These are phyloP conservation scores for Panicum virgatum DNA, from an alignment of 202 grass and related monocot species.

Conservation along the genomic window DNA sequence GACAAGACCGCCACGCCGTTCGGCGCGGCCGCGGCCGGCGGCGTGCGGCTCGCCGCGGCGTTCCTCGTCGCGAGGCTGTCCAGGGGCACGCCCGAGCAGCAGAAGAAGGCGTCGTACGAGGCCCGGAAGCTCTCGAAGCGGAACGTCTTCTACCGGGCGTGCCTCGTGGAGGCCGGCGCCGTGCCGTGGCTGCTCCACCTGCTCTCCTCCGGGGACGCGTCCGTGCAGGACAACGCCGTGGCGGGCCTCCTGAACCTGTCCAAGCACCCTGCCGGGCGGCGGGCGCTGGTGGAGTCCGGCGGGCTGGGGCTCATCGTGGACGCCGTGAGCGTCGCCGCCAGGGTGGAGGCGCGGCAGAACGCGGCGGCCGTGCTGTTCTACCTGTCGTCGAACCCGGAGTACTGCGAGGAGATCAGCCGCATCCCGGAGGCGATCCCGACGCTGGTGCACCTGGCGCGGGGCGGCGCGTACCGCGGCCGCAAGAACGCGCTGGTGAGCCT, in stretches of 20 bases:
- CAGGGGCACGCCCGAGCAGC: slow-evolving; percentile 27
- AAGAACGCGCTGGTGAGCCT: slow-evolving; percentile 77
- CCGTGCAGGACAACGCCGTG: slow-evolving; percentile 62
- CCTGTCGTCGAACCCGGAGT: slow-evolving; percentile 59
- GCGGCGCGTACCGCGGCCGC: slow-evolving; percentile 56
- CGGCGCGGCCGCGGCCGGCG: slow-evolving; percentile 37
- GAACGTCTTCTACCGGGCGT: slow-evolving; percentile 64
- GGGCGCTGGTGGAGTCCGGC: slow-evolving; percentile 57
- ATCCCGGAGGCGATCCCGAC: slow-evolving; percentile 65
- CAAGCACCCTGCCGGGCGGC: slow-evolving; percentile 58
- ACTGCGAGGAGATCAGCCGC: slow-evolving; percentile 62
- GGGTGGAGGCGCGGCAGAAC: slow-evolving; percentile 64
- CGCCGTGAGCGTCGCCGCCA: slow-evolving; percentile 48
- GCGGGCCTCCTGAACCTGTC: slow-evolving; percentile 69
- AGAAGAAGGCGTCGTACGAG: slow-evolving; percentile 61
- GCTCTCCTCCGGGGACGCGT: slow-evolving; percentile 46
- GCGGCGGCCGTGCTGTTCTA: slow-evolving; percentile 84
- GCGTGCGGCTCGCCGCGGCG: slow-evolving; percentile 40
- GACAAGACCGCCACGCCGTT: slow-evolving; percentile 55
- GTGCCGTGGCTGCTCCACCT: slow-evolving; percentile 80
- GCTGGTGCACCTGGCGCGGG: slow-evolving; percentile 53
- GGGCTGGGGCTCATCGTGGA: slow-evolving; percentile 65
- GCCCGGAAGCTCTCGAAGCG: slow-evolving; percentile 78
- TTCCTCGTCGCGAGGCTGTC: slow-evolving; percentile 56
- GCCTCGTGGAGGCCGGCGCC: slow-evolving; percentile 64